Evolutionary conservation across 169 alveolate species (phyloP).

Genomic region (Plasmodium gonderi): DNA sequence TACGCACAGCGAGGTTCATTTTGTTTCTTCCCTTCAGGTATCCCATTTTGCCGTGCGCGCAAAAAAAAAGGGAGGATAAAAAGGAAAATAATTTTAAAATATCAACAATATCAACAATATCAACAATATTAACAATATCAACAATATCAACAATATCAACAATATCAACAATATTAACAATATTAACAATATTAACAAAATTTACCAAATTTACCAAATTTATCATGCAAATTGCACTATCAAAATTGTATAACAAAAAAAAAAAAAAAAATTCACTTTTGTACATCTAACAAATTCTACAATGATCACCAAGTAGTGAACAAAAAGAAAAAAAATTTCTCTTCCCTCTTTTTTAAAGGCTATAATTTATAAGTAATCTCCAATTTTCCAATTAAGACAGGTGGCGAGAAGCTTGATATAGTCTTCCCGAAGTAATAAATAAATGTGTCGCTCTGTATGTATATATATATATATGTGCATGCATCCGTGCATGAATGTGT

Average conservation of each 20-base stretch:
- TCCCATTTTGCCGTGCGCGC: background rate
- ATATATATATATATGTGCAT: background rate
- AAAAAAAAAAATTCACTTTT: background rate
- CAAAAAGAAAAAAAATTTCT: background rate
- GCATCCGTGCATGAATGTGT: background rate
- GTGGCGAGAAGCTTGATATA: too few relatives aligned
- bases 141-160: too few relatives aligned
- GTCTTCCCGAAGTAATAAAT: background rate
- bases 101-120: background rate
- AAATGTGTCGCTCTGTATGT: background rate
- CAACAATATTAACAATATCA: background rate
- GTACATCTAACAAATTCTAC: background rate
- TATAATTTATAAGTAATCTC: background rate
- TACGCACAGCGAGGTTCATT: background rate
- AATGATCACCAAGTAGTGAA: background rate
- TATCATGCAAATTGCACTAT: too few relatives aligned
- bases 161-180: too few relatives aligned
- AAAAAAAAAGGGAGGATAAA: background rate
- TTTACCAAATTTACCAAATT: too few relatives aligned
- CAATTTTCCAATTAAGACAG: background rate
- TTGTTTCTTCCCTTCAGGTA: background rate
- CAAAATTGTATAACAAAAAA: background rate
- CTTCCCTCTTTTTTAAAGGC: background rate
- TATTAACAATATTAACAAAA: too few relatives aligned
- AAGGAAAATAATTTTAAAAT: background rate